phyloP scores from a whole-genome alignment of 108 stramenopile genomes.

The Aurantiochytrium sp. region DNA sequence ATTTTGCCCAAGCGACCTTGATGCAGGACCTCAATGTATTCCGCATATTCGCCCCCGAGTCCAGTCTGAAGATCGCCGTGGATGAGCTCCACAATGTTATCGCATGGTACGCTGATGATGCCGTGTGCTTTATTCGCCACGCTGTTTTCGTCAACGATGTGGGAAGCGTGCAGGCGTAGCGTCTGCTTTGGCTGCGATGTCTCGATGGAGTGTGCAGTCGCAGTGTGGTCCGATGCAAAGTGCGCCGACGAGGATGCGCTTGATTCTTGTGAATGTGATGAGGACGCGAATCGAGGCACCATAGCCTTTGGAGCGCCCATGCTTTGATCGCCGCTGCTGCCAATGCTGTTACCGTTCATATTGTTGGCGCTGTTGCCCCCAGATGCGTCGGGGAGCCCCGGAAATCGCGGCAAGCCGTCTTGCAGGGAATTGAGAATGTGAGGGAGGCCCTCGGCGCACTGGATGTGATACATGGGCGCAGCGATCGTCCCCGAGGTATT shows the following conservation, averaged over 20 bases:
- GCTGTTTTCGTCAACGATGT: background rate
- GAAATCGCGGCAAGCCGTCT: background rate
- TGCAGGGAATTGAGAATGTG: background rate
- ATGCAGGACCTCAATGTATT: background rate
- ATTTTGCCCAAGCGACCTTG: background rate
- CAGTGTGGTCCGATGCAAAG: no score
- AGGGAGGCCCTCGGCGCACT: background rate
- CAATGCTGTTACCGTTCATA: no score
- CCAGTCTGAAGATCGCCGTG: background rate
- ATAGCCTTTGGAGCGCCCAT: no score
- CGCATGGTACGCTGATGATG: constrained; percentile 9
- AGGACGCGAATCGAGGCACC: background rate
- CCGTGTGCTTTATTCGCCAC: background rate
- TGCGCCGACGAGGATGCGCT: background rate
- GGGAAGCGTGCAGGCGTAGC: background rate
- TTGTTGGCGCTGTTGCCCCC: no score
- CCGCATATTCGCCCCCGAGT: background rate
- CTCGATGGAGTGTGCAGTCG: no score
- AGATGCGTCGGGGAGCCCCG: background rate
- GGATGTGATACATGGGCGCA: background rate
- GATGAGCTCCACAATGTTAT: background rate
- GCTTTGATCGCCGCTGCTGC: no score
- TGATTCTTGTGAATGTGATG: background rate
- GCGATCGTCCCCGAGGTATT: background rate
- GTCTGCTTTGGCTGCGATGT: background rate